phyloP scores from a whole-genome alignment of 2,329 filamentous ascomycete species.

The Fusarium clavum region DNA sequence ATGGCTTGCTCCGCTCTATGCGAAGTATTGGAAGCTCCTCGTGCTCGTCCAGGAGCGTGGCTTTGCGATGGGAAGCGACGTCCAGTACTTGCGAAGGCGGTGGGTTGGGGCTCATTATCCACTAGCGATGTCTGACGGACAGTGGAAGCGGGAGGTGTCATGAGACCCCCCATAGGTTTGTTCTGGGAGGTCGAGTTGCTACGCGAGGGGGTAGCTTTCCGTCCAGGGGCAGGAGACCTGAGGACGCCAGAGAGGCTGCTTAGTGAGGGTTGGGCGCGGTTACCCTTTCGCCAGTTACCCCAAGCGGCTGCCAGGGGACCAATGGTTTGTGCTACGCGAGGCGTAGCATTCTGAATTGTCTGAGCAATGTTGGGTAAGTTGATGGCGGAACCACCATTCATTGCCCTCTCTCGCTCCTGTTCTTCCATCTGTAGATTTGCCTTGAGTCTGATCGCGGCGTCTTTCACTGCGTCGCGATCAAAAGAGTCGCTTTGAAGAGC shows the following conservation, averaged over 20 bases:
- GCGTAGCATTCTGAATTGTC: slow-evolving; percentile 81
- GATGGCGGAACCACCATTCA: slow-evolving; percentile 75
- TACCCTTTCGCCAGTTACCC: slow-evolving; percentile 88
- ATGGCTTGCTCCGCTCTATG: slow-evolving; percentile 35
- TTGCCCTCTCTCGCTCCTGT: slow-evolving; percentile 88
- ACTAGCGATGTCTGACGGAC: slow-evolving; percentile 69
- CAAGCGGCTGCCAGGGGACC: slow-evolving; percentile 88
- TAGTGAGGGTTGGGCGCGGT: slow-evolving; percentile 65
- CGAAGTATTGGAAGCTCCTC: slow-evolving; percentile 50
- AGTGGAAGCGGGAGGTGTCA: slow-evolving; percentile 88
- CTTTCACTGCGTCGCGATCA: slow-evolving; percentile 82
- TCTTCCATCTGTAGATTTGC: slow-evolving; percentile 98
- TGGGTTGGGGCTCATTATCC: slow-evolving; percentile 62
- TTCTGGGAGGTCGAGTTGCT: slow-evolving; percentile 64
- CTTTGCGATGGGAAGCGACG: slow-evolving; percentile 66
- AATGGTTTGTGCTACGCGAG: slow-evolving; percentile 85
- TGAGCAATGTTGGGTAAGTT: slow-evolving; percentile 81
- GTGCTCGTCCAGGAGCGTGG: slow-evolving; percentile 40
- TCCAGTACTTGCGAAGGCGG: slow-evolving; percentile 70
- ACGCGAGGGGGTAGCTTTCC: slow-evolving; percentile 70
- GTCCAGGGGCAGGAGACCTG: slow-evolving; percentile 56
- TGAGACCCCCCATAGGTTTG: slow-evolving; percentile 78
- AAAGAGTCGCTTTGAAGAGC: slow-evolving; percentile 80
- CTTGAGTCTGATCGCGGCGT: slow-evolving; percentile 91
- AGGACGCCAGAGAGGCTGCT: slow-evolving; percentile 61